Base-by-base conservation (phyloP, 768 basidiomycete species). In the Boletus reticulatus region DNA sequence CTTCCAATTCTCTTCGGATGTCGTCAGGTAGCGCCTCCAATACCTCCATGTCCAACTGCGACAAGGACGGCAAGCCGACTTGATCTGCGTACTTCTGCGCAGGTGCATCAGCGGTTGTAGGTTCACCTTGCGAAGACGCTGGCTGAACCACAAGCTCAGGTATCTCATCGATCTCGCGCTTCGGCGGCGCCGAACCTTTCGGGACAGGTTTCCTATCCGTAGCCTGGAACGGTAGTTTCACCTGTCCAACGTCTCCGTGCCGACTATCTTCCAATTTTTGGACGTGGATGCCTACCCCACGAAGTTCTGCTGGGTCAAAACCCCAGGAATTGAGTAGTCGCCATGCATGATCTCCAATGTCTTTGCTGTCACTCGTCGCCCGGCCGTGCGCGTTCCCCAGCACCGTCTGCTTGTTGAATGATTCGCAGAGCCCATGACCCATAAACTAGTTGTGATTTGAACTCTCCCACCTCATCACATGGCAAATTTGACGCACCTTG, bases 231-330 rank as follows among this genome's bases (percentile, higher is more conserved):
- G 80, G 75, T 29, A 94, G 70, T 13, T 76, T 75, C 3, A 74
- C 79, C 66, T 94, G 93, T 1, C 84, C 87, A 5, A 72, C 60
- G 16, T 77, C 75, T 11, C 68, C 63, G 14, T 60, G 63, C 22
- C 67, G 65, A 4, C 68, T 62, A 8, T 78, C 75, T 71, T 97
- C 93, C 6, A 98, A 78, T 68, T 94, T 98, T 64, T 89, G 86
- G 13, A 98, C 83, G 63, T 95, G 93, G 9, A 98, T 87, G 0
- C 92, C 94, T 53, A 98, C 82, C 1, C 96, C 96, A 20, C 96
- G 81, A n/a, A 98, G 74, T 58, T 98, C 96, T 55, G 77, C 82
- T 0, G 94, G 85, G 58, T 93, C 89, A 48, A 97, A 88, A 37
- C 80, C 76, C 69, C 94, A 85, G 1, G 82, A 79, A 61, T 81